Percentiles rank a stretch among this genome's conserved stretches.
phyloP scores from a whole-genome alignment of 1,139 yeast genomes.

The Candida tetrigidarum region DNA sequence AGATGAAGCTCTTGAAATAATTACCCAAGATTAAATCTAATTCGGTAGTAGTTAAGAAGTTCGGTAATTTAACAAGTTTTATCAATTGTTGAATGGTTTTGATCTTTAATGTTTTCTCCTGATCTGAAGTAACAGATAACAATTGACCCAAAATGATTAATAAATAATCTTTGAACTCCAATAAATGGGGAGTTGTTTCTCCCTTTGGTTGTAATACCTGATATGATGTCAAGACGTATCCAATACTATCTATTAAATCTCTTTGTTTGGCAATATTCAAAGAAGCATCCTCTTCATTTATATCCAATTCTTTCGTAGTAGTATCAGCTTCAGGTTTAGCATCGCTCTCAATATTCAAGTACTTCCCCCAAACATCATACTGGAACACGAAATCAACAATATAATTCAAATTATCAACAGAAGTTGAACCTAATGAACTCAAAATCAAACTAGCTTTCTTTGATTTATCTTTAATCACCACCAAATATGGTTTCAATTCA shows the following conservation, averaged over 20 bases:
- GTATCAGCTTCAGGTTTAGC: conserved; percentile 23
- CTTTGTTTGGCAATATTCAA: conserved; percentile 61
- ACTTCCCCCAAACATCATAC: conserved; percentile 43
- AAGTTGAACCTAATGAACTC: conserved; percentile 52
- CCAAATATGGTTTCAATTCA: conserved; percentile 63
- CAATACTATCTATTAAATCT: conserved; percentile 60
- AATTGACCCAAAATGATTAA: conserved; percentile 68
- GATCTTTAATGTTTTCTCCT: conserved; percentile 71
- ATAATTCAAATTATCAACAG: conserved; percentile 44
- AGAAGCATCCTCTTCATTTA: conserved; percentile 34
- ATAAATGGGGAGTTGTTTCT: conserved; percentile 22
- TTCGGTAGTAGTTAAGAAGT: conserved; percentile 57
- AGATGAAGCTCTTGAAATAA: conserved; percentile 60
- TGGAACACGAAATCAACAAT: conserved; percentile 44
- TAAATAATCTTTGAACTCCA: conserved; percentile 62
- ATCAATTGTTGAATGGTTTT: conserved; percentile 65
- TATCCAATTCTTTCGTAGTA: conserved; percentile 23
- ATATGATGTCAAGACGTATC: conserved; percentile 49
- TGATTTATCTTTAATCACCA: conserved; percentile 53
- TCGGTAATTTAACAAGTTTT: conserved; percentile 50
- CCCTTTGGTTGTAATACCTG: conserved; percentile 25
- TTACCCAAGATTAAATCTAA: conserved; percentile 59
- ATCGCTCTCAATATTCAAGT: conserved; percentile 25
- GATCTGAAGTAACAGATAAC: conserved; percentile 64
- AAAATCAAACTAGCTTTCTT: conserved; percentile 66